A percentile compares a stretch with the other conserved stretches of the same genome.
These are phyloP conservation scores for Starmerella apicola DNA, from an alignment of 805 yeast genomes.

Conservation along the genomic window DNA sequence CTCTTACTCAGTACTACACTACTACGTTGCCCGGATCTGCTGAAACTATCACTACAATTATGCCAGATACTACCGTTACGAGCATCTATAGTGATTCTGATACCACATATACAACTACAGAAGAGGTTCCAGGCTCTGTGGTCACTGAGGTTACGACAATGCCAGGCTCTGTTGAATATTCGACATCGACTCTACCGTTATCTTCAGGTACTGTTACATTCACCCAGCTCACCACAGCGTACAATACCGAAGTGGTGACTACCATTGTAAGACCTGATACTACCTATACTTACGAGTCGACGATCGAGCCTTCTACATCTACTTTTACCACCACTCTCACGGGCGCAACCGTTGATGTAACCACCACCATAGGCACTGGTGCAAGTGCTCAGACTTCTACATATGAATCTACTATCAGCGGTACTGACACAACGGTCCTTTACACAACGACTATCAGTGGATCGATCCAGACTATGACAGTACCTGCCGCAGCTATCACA, in stretches of 20 bases:
- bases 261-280: conserved; percentile 6
- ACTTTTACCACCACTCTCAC: conserved; percentile 7
- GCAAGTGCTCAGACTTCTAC: conserved; percentile 6
- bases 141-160: conserved; percentile 2
- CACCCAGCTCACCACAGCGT: conserved; percentile 4
- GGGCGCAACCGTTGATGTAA: conserved; percentile 5
- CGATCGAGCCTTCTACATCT: conserved; percentile 5
- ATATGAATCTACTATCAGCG: conserved; percentile 6
- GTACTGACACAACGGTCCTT: conserved; percentile 5
- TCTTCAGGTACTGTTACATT: conserved; percentile 4
- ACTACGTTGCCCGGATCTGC: conserved; percentile 10
- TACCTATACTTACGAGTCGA: conserved; percentile 1
- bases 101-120: conserved; percentile 3
- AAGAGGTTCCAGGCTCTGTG: conserved; percentile 3
- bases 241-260: conserved; percentile 6
- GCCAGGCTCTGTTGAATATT: conserved; percentile 2
- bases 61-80: conserved; percentile 5
- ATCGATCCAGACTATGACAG: conserved; percentile 1
- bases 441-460: conserved; percentile 5
- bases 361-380: conserved; percentile 11
- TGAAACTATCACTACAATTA: conserved; percentile 1
- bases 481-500: conserved; percentile 3
- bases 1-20: not conserved
- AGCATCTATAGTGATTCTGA: not conserved
- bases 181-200: not conserved